Evolutionary conservation across 305 asterid species (phyloP), one percentile per base, ranked within the genome.

Genomic region (Euphrasia arctica): DNA sequence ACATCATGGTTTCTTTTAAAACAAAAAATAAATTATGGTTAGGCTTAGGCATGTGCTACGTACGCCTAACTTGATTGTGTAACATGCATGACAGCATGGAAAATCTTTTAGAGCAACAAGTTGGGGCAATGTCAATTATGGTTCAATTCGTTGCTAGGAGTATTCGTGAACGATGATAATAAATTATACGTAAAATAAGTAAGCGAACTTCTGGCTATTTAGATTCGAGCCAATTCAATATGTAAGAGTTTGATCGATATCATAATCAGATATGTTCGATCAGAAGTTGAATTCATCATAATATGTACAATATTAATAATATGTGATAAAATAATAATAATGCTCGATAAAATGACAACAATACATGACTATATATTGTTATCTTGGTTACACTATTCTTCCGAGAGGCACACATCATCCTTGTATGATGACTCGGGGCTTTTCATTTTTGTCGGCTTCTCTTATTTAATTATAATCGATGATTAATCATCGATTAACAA

Each of bases 21-120:
- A 18, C 22, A 41, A 14, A 32, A 70, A 42, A 27, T 31, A 29
- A 32, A 25, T 51, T 41, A 50, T 65, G 66, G 66, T 62, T 47
- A 49, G 69, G 22, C 22, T 18, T 18, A 18, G 22, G 68, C 85
- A 78, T 81, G 83, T 78, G 67, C 54, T 70, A 5, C 42, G 42
- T 70, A 5, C 42, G 42, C 42, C 42, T 36, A 65, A 70, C 86
- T 75, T 80, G 75, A 57, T 64, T 72, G 57, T 65, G 75, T 63
- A 77, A 82, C 84, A 70, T 77, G 81, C 25, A 15, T 13, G 66
- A 69, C 58, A 66, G 58, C 78, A 62, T 65, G 73, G 65, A 70
- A 62, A 74, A 72, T 75, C 68, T 61, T 62, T 13, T 43, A 74
- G 9, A 62, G 64, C 11, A 25, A 34, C 74, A 62, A 57, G 45